Conservation (phyloP, 306 rosid genomes). For the Ammopiptanthus mongolicus region DNA sequence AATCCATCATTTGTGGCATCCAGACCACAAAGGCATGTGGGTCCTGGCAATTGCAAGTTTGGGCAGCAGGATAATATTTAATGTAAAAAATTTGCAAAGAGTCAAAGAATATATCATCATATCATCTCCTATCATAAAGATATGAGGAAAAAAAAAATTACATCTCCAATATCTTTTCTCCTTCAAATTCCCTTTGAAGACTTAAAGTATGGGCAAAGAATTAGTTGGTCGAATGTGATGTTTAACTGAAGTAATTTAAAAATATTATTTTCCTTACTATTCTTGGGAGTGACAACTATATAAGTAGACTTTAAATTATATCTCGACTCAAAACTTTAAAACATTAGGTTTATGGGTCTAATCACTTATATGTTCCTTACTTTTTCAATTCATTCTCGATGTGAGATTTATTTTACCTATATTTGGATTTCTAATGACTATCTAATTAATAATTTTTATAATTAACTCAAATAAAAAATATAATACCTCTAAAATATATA, state of each 20-base stretch:
- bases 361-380: too few relatives aligned
- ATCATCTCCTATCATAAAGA: neutral
- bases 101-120: constrained; percentile 3
- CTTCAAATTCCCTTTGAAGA: neutral
- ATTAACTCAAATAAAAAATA: neutral
- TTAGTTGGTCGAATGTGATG: neutral
- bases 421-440: too few relatives aligned
- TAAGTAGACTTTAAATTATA: too few relatives aligned
- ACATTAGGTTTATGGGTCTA: too few relatives aligned
- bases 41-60: neutral
- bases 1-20: constrained; percentile 12
- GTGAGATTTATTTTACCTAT: too few relatives aligned
- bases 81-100: neutral
- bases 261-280: neutral
- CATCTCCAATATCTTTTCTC: neutral
- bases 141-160: neutral
- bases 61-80: neutral
- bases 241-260: neutral
- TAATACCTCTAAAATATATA: too few relatives aligned
- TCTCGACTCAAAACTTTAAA: too few relatives aligned
- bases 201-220: constrained; percentile 15
- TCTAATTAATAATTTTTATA: neutral
- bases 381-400: too few relatives aligned
- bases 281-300: too few relatives aligned
- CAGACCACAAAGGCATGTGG: neutral